Base-by-base conservation (phyloP, 345 rosid species). In the Hibiscus mutabilis region DNA sequence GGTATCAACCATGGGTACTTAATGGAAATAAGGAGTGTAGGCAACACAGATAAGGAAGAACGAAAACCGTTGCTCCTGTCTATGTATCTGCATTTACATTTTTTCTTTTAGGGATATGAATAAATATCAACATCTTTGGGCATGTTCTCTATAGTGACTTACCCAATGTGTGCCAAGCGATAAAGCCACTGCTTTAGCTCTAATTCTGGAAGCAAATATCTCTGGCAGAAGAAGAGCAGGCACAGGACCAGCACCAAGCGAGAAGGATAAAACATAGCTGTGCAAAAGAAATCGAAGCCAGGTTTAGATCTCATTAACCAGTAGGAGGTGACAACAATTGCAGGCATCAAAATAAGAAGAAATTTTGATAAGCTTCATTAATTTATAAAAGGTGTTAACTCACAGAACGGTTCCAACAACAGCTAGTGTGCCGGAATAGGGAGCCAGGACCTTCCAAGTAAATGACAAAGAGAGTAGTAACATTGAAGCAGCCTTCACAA, bases 191-290 rank as follows among this genome's bases (percentile, higher is more conserved):
- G 99, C 98, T 80, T 96, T 96, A 24, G 99, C 98, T 84, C 98
- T 88, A 76, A 96, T 96, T 86, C 97, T 86, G 7, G 97, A 90
- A 51, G 99, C 89, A 73, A 96, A 96, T 78, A 96, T 92, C 83
- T 96, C 99, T 8, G 99, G 95, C 21, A 91, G 90, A 59, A 96
- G 98, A 81, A 96, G 90, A 66, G 98, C 97, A 22, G 98, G 98
- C 57, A 96, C 99, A 19, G 97, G 99, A 73, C 98, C 99, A 25
- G 99, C 98, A 78, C 99, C 99, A 69, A 92, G 98, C 42, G 99
- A 92, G 83, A 95, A 95, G 14, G 97, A 95, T 77, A 95, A 73
- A 21, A 92, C 99, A 74, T 95, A 95, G 80, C 99, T 95, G 88
- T 3, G 27, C 63, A 21, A 40, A 77, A 62, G 70, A 74, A 64